A percentile compares a stretch with the other conserved stretches of the same genome.
Evolutionary conservation across 1,284 basidiomycete genomes (phyloP).

Genomic region (Agroathelia rolfsii): DNA sequence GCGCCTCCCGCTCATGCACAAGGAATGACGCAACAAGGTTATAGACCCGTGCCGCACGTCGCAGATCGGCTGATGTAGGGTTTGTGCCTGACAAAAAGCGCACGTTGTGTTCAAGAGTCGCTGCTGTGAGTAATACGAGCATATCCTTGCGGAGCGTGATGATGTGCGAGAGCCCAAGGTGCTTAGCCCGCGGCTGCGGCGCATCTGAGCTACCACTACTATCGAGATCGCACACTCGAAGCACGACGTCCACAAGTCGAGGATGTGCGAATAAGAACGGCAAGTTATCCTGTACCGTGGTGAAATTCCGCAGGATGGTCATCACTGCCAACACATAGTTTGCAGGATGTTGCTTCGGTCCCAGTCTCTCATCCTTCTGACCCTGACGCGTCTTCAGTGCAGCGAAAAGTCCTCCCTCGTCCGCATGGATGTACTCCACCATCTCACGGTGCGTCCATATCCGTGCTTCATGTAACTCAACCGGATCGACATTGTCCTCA

Average conservation of each 20-base stretch:
- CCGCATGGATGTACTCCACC: constrained; percentile 46
- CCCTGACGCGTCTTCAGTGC: constrained; percentile 37
- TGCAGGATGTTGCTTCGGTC: constrained; percentile 52
- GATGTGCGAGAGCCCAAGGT: constrained; percentile 64
- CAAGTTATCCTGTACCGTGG: constrained; percentile 65
- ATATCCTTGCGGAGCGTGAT: constrained; percentile 72
- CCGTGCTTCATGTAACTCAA: too few species aligned
- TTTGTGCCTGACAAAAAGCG: constrained; percentile 29
- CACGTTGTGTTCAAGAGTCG: constrained; percentile 38
- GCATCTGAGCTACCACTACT: constrained; percentile 29
- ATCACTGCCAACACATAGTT: constrained; percentile 64
- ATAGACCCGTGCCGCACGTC: constrained; percentile 49
- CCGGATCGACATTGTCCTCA: constrained; percentile 29
- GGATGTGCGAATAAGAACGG: constrained; percentile 58
- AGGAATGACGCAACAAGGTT: constrained; percentile 71
- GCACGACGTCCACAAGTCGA: constrained; percentile 55
- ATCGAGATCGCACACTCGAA: constrained; percentile 51
- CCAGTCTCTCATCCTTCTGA: constrained; percentile 33
- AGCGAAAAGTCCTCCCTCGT: constrained; percentile 49
- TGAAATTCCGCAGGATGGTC: constrained; percentile 84
- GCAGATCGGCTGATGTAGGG: constrained; percentile 27
- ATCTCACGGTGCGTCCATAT: constrained; percentile 59
- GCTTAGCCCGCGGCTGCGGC: constrained; percentile 34
- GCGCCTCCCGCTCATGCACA: constrained; percentile 55
- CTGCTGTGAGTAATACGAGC: constrained; percentile 65